Conservation (phyloP, 1,284 basidiomycete species). For the Entoloma clypeatum region DNA sequence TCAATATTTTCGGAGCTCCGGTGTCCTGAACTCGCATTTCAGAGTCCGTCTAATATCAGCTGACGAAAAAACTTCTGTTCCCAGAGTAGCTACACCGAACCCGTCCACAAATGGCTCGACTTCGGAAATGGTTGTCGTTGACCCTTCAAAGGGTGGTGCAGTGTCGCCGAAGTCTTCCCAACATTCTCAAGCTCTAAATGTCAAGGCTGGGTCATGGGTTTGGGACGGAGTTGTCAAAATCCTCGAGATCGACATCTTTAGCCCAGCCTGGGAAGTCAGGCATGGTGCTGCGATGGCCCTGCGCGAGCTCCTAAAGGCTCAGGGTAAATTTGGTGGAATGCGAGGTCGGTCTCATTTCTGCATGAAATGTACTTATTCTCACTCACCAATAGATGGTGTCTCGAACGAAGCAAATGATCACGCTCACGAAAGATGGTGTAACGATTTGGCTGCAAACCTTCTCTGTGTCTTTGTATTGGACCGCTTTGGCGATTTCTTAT, state of each 20-base stretch:
- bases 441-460: conserved; percentile 82
- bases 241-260: conserved; percentile 84
- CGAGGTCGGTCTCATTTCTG: conserved; percentile 42
- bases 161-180: conserved; percentile 71
- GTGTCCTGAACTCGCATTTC: conserved; percentile 2
- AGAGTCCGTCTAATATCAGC: conserved; percentile 67
- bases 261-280: conserved; percentile 88
- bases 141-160: conserved; percentile 77
- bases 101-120: conserved; percentile 31
- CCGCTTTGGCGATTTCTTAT: conserved; percentile 96
- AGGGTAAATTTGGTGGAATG: conserved; percentile 84
- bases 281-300: conserved; percentile 94
- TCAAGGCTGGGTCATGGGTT: conserved; percentile 75
- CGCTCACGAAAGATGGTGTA: conserved; percentile 84
- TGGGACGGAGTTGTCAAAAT: conserved; percentile 86
- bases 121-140: conserved; percentile 65
- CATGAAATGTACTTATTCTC: conserved; percentile 9
- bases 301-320: conserved; percentile 83
- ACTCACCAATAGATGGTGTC: conserved; percentile 38
- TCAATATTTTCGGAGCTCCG: not conserved
- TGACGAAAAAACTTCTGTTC: conserved; percentile 48
- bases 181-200: conserved; percentile 71
- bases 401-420: conserved; percentile 56
- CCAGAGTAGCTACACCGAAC: conserved; percentile 57
- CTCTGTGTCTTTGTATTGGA: conserved; percentile 94